Percentiles rank a stretch among this genome's conserved stretches.
Conservation (phyloP, 148 eudicot genomes). For the Rhododendron molle region DNA sequence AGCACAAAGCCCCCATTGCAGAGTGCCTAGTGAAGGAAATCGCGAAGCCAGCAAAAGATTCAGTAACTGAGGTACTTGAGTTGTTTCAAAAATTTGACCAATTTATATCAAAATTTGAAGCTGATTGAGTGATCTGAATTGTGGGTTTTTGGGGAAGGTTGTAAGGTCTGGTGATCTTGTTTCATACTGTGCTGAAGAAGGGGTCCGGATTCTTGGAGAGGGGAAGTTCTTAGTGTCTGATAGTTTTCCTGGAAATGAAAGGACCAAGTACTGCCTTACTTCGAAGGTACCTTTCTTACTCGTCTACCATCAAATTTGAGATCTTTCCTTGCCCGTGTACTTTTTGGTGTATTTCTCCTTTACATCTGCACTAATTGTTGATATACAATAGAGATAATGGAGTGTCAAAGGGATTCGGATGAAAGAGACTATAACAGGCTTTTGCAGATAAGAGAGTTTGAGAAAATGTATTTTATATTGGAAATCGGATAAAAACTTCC, state of each 20-base stretch:
- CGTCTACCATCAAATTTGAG: background rate
- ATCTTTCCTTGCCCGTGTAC: background rate
- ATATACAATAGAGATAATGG: no score
- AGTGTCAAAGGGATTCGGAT: background rate
- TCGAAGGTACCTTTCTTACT: slow-evolving; percentile 56
- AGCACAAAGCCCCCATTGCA: slow-evolving; percentile 83
- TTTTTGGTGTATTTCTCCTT: background rate
- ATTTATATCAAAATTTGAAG: background rate
- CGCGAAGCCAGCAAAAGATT: slow-evolving; percentile 97
- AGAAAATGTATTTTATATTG: background rate
- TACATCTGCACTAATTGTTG: background rate
- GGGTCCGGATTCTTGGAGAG: slow-evolving; percentile 90
- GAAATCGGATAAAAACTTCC: background rate
- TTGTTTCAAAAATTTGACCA: background rate
- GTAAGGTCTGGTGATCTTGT: slow-evolving; percentile 97
- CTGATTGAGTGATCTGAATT: slow-evolving; percentile 2
- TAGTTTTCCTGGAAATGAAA: slow-evolving; percentile 98
- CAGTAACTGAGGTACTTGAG: slow-evolving; percentile 71
- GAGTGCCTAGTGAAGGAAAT: slow-evolving; percentile 92
- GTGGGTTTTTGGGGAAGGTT: slow-evolving; percentile 43
- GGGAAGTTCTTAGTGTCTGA: slow-evolving; percentile 91
- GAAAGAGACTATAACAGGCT: background rate
- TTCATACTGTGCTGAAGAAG: slow-evolving; percentile 97
- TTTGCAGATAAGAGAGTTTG: background rate
- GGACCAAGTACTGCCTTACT: slow-evolving; percentile 95